Evolutionary conservation across 306 rosid species (phyloP), one percentile per base, ranked within the genome.

Genomic region (Castanopsis chinensis): DNA sequence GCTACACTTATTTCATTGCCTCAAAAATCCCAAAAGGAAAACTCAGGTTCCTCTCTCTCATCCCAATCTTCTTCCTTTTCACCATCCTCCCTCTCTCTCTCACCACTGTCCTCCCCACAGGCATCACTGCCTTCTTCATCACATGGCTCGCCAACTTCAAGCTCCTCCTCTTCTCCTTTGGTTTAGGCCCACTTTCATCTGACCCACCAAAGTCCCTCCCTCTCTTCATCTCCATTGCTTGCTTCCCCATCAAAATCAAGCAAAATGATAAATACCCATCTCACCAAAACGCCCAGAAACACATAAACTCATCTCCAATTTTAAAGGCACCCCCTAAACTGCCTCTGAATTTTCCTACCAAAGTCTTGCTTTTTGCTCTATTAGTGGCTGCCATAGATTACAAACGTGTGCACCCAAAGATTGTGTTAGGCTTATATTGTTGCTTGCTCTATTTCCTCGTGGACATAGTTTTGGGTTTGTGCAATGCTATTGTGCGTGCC

Each of bases 131-230:
- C 72, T 78, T 81, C 64, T 74, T 78, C 83, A 17, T 81, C 61
- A 78, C 88, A 19, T 85, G 88, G 88, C 64, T 85, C 28, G 69
- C 76, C 5, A 78, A 17, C 77, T 87, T 73, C 81, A 87, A 87
- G 74, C 88, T 85, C 82, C 83, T 87, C 81, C 90, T 87, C 69
- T 87, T 87, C 75, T 67, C 88, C 78, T 74, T 87, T 9, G 77
- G 80, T 30, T 21, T 18, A 0, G 85, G 88, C 68, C 85, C 85
- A 12, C 80, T 85, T 11, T 64, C 76, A 13, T 77, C 77, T 49
- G 76, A 56, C 15, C 79, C 75, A 37, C 74, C 79, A 25, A 63
- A 13, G 21, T 43, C 80, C 5, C 41, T 84, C 79, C 33, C 68
- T 28, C 77, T 49, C n/a, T 80, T 80, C 68, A 33, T 43, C 65